Evolutionary conservation across 2,329 filamentous ascomycete species (phyloP).

Genomic region (Beauveria caledonica): DNA sequence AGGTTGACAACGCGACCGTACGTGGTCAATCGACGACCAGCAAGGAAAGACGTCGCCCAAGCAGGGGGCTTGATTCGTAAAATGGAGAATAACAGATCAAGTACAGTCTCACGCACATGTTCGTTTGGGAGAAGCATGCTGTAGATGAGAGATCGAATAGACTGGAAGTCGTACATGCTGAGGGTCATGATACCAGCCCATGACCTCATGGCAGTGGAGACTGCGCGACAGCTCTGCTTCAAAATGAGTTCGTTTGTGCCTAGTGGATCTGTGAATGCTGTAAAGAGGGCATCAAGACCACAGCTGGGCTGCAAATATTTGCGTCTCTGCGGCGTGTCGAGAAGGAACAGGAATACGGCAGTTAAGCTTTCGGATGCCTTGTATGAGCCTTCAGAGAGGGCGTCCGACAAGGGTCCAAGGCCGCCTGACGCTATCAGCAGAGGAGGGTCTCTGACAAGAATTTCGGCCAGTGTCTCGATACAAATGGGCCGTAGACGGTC

Average conservation of each 20-base stretch:
- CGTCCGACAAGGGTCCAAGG: conserved; percentile 80
- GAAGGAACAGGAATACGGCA: conserved; percentile 77
- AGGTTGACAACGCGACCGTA: conserved; percentile 91
- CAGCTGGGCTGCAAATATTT: conserved; percentile 81
- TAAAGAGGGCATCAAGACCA: conserved; percentile 83
- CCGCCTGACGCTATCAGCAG: conserved; percentile 78
- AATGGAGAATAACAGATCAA: conserved; percentile 75
- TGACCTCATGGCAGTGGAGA: conserved; percentile 80
- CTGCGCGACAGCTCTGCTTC: conserved; percentile 86
- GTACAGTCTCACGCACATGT: conserved; percentile 61
- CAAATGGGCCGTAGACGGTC: conserved; percentile 86
- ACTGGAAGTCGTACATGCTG: conserved; percentile 79
- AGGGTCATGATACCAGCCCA: conserved; percentile 90
- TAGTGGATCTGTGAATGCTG: conserved; percentile 80
- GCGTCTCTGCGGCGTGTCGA: conserved; percentile 75
- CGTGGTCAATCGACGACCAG: conserved; percentile 84
- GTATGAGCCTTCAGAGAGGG: conserved; percentile 82
- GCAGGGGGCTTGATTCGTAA: conserved; percentile 83
- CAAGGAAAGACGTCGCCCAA: conserved; percentile 93
- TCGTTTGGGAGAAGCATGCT: conserved; percentile 52
- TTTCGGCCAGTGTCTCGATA: conserved; percentile 85
- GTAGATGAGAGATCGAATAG: conserved; percentile 70
- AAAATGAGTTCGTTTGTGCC: conserved; percentile 52
- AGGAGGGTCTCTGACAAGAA: conserved; percentile 76
- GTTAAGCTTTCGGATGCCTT: conserved; percentile 86